Base-by-base conservation (phyloP, 305 asterid species). In the Euphrasia arctica region DNA sequence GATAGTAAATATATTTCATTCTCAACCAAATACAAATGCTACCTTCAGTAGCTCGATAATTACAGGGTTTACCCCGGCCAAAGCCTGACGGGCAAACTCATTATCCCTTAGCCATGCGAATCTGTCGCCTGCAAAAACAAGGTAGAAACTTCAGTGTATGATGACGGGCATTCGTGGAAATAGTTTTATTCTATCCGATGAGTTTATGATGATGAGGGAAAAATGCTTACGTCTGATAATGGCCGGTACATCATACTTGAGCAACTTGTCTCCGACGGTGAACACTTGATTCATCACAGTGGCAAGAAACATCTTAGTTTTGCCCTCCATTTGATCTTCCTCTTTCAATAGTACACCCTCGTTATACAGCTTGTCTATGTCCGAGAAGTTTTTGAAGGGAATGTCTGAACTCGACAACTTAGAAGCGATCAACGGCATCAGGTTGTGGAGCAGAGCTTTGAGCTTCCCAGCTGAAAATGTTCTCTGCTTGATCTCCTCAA, bases 41-140 rank as follows among this genome's bases (percentile, higher is more conserved):
- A 88, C 96, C 93, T 78, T 79, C 64, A 89, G 66, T 47, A 87
- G 80, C 79, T 85, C 80, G 59, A 90, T 90, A 63, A 77, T 84
- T 14, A 85, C 96, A 15, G 96, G 97, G 74, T 90, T 90, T 22
- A 90, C 92, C 39, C 96, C 97, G 5, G 97, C 96, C 77, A 90
- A 66, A 54, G 74, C 65, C 77, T 90, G 97, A 13, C 97, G 90
- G 3, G 96, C 92, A 74, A 90, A 90, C 81, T 90, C 97, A 28
- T 76, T 77, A 74, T 90, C 97, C 69, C 97, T 68, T 29, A 90
- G 68, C 97, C 97, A 90, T n/a, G 92, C 70, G 71, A 88, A 87
- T 79, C 93, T 82, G 78, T 89, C 97, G 66, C 84, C 94, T 89
- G 72, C 69, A 15, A 63, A 64, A 9, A 12, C 47, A 70, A 72